Base-by-base conservation (phyloP, 2,329 filamentous ascomycete species). In the Phyllosticta ampelicida region DNA sequence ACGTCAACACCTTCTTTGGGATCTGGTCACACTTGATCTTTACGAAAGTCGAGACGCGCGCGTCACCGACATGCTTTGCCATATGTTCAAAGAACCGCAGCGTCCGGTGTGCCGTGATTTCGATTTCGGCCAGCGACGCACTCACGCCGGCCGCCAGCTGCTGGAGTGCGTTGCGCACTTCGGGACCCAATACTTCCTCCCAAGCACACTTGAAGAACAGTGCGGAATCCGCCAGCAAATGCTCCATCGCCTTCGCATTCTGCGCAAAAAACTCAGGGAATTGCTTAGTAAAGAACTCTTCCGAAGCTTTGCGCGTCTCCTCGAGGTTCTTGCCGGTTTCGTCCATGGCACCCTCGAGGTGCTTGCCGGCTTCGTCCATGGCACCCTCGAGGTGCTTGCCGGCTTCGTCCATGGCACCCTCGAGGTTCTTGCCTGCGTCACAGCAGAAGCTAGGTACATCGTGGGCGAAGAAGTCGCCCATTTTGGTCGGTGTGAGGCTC, bases 11-110 rank as follows among this genome's bases (percentile, higher is more conserved):
- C 29, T 13, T 56, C 9, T 48, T 13, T 18, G 53, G 57, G 6
- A 59, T 20, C 48, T 52, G 30, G 50, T 56, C 23, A 53, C 57
- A 59, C 11, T 54, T 23, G 20, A 59, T 29, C 3, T 8, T 26
- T 3, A 26, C 23, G 23, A 26, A 26, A 21, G 28, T 53, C n/a
- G 50, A 53, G 30, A 29, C 19, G 23, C 23, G 8, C 23, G 13
- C 16, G 2, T 26, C 30, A 13, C 50, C 55, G 9, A 57, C 55
- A n/a, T 50, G 50, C 9, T 20, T 23, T 4, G 18, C 26, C 20
- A 3, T 11, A 16, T 16, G 3, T 2, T 50, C 29, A 20, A 57
- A 57, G 50, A 57, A 57, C 20, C 30, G 50, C 29, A 51, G 55
- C 5, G 53, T 36, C 30, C 30, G 30, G 9, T 11, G 30, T 11